Evolutionary conservation across 2,329 filamentous ascomycete species (phyloP), one percentile per base, ranked within the genome.

Genomic region (Cladosporium sp.): DNA sequence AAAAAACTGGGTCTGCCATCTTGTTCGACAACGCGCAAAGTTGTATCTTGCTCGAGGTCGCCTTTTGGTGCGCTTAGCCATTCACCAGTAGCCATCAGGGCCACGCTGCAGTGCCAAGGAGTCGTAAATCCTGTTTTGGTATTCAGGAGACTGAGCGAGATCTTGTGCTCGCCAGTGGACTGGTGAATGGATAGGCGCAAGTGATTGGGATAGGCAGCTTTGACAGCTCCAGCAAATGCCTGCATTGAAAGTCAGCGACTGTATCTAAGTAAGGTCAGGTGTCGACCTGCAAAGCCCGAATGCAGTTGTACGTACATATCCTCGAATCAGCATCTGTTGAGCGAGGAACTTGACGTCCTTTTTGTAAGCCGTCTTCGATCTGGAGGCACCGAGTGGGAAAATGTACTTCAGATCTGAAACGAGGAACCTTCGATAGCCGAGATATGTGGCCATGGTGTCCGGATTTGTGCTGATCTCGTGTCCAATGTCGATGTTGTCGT

Each of bases 261-360:
- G n/a, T 10, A 47, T 3, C 4, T 21, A 8, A 2, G 8, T 12
- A n/a, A 47, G 8, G 10, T 24, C 3, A 11, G 21, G n/a, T 21
- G n/a, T 10, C 3, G 12, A 14, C 11, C 12, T 4, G 12, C 34
- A 18, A 21, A 47, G 3, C 41, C n/a, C 7, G 41, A 5, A 1
- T 21, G n/a, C n/a, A 24, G 2, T 15, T 28, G 10, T 26, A 68
- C 68, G 34, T 54, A 69, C 68, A 66, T 69, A 65, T 51, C 68
- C 68, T 67, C 68, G 62, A 28, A 66, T 66, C 26, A 69, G 38
- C 68, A 68, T 69, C 38, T 69, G 66, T 49, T 69, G 66, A 14
- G 68, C 68, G 30, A 69, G 36, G 30, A 67, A 69, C 24, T 68
- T 65, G 32, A 68, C 51, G 4, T 65, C 63, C 49, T 59, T 67